These are phyloP conservation scores for Neocallimastix lanati DNA, from an alignment of 192 early-diverging fungal species.

Conservation along the genomic window DNA sequence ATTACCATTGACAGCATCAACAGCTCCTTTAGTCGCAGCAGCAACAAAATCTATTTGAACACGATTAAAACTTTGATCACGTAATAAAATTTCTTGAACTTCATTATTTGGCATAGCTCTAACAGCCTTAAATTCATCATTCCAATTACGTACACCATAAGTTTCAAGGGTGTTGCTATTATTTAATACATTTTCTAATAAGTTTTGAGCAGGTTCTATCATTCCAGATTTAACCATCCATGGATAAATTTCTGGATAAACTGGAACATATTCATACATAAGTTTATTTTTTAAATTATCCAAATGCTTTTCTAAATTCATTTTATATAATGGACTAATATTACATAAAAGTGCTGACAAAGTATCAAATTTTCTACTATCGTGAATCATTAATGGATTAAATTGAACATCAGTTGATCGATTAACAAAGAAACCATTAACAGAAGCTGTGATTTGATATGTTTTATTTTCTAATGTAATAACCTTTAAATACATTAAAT, in stretches of 20 bases:
- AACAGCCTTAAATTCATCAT: slow-evolving; percentile 83
- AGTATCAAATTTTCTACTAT: not conserved
- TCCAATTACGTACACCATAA: slow-evolving; percentile 76
- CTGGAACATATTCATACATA: slow-evolving; percentile 16
- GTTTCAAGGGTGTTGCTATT: not conserved
- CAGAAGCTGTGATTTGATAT: slow-evolving; percentile 66
- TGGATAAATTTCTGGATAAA: slow-evolving; percentile 50
- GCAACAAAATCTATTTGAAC: slow-evolving; percentile 82
- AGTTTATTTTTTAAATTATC: not conserved
- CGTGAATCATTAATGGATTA: not conserved
- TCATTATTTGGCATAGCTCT: slow-evolving; percentile 60
- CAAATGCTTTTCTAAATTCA: not conserved
- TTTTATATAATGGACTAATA: slow-evolving; percentile 6
- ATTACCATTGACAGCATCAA: slow-evolving; percentile 62
- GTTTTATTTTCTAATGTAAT: slow-evolving; percentile 69
- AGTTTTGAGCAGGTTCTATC: slow-evolving; percentile 40
- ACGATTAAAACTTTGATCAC: slow-evolving; percentile 68
- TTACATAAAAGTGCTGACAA: not conserved
- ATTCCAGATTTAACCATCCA: slow-evolving; percentile 54
- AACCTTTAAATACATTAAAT: slow-evolving; percentile 76
- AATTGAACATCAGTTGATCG: slow-evolving; percentile 41
- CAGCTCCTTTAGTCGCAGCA: slow-evolving; percentile 57
- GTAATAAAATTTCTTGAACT: slow-evolving; percentile 64
- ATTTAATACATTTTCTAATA: slow-evolving; percentile 35
- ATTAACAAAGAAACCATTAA: slow-evolving; percentile 78